phyloP scores from a whole-genome alignment of 352 stramenopile genomes.

The Blastocystis sp. region DNA sequence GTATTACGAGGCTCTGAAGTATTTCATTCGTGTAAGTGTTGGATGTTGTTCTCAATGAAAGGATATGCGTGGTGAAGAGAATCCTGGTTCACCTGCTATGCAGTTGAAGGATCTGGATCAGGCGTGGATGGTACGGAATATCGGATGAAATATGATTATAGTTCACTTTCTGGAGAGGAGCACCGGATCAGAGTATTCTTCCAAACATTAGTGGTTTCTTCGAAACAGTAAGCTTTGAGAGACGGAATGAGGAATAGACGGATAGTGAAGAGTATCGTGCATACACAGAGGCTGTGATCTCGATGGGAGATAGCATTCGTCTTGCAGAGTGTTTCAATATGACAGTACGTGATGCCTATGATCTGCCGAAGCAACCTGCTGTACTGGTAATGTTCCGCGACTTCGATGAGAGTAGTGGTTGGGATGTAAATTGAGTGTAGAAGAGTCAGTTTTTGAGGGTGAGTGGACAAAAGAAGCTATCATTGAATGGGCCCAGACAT shows the following conservation, averaged over 20 bases:
- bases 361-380: slow-evolving; percentile 36
- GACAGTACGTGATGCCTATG: slow-evolving; percentile 48
- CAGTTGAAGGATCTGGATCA: slow-evolving; percentile 47
- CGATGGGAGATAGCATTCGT: slow-evolving; percentile 59
- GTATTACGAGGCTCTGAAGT: slow-evolving; percentile 54
- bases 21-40: slow-evolving; percentile 56
- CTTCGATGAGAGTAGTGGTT: slow-evolving; percentile 47
- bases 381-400: slow-evolving; percentile 58
- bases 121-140: slow-evolving; percentile 35
- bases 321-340: slow-evolving; percentile 60
- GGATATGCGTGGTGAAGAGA: slow-evolving; percentile 49
- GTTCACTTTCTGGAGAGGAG: slow-evolving; percentile 61
- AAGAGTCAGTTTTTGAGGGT: slow-evolving; percentile 23
- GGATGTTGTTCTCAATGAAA: neutral
- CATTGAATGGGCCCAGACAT: slow-evolving; percentile 26
- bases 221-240: neutral
- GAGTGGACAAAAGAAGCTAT: slow-evolving; percentile 57
- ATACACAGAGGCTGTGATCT: slow-evolving; percentile 11
- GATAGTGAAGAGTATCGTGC: slow-evolving; percentile 50
- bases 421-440: neutral
- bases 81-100: slow-evolving; percentile 50
- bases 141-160: neutral
- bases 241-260: neutral
- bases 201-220: slow-evolving; percentile 59
- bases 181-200: slow-evolving; percentile 43